Evolutionary conservation across 2,329 filamentous ascomycete species (phyloP).

Genomic region (Nemania abortiva): DNA sequence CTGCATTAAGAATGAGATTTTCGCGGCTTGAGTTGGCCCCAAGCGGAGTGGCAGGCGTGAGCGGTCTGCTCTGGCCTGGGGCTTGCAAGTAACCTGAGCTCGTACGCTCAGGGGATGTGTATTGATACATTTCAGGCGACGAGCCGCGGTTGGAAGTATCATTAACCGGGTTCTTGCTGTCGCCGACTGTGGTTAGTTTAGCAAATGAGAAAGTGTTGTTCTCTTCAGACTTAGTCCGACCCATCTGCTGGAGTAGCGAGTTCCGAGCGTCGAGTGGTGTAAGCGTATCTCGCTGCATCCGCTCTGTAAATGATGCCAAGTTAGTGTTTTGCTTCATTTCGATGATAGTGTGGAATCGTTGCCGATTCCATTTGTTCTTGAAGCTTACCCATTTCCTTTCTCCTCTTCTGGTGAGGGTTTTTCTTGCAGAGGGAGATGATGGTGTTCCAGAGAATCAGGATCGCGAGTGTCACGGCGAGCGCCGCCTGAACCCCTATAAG

Average conservation of each 20-base stretch:
- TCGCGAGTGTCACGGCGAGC: slow-evolving; percentile 83
- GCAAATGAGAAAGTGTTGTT: slow-evolving; percentile 59
- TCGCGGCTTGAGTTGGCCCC: slow-evolving; percentile 53
- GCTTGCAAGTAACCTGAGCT: slow-evolving; percentile 43
- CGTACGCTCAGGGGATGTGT: slow-evolving; percentile 40
- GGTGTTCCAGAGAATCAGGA: slow-evolving; percentile 90
- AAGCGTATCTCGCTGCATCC: slow-evolving; percentile 80
- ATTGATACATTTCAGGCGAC: slow-evolving; percentile 52
- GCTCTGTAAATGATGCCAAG: slow-evolving; percentile 66
- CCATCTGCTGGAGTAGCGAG: slow-evolving; percentile 83
- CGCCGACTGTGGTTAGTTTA: slow-evolving; percentile 54
- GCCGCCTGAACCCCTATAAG: slow-evolving; percentile 91
- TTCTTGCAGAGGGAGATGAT: slow-evolving; percentile 84
- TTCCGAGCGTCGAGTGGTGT: slow-evolving; percentile 90
- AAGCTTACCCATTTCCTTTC: slow-evolving; percentile 87
- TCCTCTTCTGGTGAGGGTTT: slow-evolving; percentile 89
- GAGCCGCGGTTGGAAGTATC: slow-evolving; percentile 44
- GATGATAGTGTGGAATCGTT: neutral
- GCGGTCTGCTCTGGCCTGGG: slow-evolving; percentile 50
- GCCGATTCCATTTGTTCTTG: slow-evolving; percentile 9
- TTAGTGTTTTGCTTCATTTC: slow-evolving; percentile 25
- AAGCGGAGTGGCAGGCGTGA: slow-evolving; percentile 54
- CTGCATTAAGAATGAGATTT: slow-evolving; percentile 56
- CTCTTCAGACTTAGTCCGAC: slow-evolving; percentile 57
- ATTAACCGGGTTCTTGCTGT: slow-evolving; percentile 49